Evolutionary conservation across 1,284 basidiomycete species (phyloP), one percentile per base, ranked within the genome.

Genomic region (Microbotryum violaceum): DNA sequence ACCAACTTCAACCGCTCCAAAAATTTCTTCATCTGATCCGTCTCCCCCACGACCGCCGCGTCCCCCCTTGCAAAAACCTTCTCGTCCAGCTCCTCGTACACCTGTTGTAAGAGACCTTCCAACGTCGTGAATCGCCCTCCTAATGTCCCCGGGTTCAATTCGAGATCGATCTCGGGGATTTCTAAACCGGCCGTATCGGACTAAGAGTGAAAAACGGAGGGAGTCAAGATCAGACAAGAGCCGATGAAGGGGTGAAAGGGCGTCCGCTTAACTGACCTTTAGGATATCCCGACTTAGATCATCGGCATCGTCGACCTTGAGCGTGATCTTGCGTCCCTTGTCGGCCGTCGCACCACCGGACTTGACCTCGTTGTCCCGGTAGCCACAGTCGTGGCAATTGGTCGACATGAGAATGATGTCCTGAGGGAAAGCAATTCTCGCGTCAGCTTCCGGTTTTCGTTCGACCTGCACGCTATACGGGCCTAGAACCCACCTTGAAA

Each of bases 331-430:
- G 75, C 90, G 92, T 37, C 93, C 94, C 71, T 86, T 80, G 6
- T 82, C 81, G 1, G 91, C 88, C 60, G 97, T 91, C 1, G 91
- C 91, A 2, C 86, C 79, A 27, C 94, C 91, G 8, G 90, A 89
- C 76, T 98, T 98, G 73, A 98, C 88, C 78, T 98, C 94, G 74
- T 96, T 97, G 78, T 98, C 94, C 68, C 91, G 82, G 78, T 97
- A 98, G 1, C 94, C 94, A 75, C 94, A 98, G 59, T 79, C 77
- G 59, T 91, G 89, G 76, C 96, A 98, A 74, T 97, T 96, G 29
- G 93, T 94, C 29, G 93, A 96, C 94, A 98, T 98, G 77, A 99
- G 93, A 66, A 98, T 79, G 63, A 94, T 88, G 73, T 99, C 92
- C 88, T 92, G 64, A 33, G 20, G 0, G 8, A 10, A 12, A 5